Evolutionary conservation across 2,329 filamentous ascomycete species (phyloP), one percentile per base, ranked within the genome.

Genomic region (Cordyceps militaris): DNA sequence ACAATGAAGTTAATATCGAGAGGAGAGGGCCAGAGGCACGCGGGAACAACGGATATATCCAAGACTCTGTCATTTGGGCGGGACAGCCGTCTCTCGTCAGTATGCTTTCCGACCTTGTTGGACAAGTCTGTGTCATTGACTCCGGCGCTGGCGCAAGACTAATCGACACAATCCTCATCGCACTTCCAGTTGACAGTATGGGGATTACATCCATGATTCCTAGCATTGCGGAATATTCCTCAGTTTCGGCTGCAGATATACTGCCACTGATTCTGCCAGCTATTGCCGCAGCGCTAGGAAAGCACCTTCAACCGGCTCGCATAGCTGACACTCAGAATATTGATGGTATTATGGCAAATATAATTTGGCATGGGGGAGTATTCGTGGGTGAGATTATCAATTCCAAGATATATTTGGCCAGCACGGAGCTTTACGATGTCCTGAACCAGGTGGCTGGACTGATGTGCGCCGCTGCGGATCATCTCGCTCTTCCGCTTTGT

Each of bases 211-310:
- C 62, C 1, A 46, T 56, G 19, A 40, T 67, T 38, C 57, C 61
- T 11, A 47, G 58, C n/a, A 50, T 64, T 13, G 61, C 63, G 19
- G 40, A 30, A 13, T 51, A 65, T 24, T 38, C 24, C 3, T 64
- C 65, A 14, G 43, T 59, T 1, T 51, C 57, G 1, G 19, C 57
- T 8, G 30, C 60, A 9, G 56, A 60, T 2, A 30, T 62, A 6
- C 56, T 67, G 3, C 64, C 66, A 5, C 36, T 66, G 2, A 53
- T 67, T 13, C 59, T 67, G 46, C 64, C 64, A 26, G 65, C 65
- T 14, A 48, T 66, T 32, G 61, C 64, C 8, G 49, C 53, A 7
- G 61, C 58, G 21, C 38, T 66, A 7, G 63, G 63, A 2, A 57
- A 57, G 40, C 38, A 47, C 3, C 24, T 61, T 14, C 48, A 61